phyloP scores from a whole-genome alignment of 441 rosid genomes.

The Populus hybrid region DNA sequence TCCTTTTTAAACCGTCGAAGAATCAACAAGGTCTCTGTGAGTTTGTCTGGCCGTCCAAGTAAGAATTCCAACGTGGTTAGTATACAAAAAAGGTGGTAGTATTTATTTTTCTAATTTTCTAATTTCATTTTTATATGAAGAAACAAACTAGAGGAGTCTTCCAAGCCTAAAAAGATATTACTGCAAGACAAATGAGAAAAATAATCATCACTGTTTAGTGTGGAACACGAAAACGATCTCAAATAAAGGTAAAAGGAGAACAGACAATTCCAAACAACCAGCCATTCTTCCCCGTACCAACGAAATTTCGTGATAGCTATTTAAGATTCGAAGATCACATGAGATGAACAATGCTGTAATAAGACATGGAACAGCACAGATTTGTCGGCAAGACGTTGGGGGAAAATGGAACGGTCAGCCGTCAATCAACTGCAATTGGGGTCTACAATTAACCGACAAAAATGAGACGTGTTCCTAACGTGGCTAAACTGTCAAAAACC shows the following conservation, averaged over 20 bases:
- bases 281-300: neutral
- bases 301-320: neutral
- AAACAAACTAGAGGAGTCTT: neutral
- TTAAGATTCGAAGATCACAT: neutral
- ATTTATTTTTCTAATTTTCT: no score
- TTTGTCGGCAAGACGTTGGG: conserved; percentile 42
- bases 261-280: neutral
- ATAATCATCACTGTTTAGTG: neutral
- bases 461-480: conserved; percentile 38
- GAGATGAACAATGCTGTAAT: neutral
- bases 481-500: conserved; percentile 52
- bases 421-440: conserved; percentile 24
- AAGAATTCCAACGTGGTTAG: neutral
- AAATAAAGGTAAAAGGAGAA: neutral
- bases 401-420: conserved; percentile 45
- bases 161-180: neutral
- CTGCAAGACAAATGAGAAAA: no score
- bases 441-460: conserved; percentile 15
- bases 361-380: neutral
- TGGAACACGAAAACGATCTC: neutral
- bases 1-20: no score
- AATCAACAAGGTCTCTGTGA: no score
- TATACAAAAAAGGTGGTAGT: neutral
- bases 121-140: neutral
- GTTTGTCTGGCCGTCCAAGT: no score